A percentile compares a stretch with the other conserved stretches of the same genome.
Conservation (phyloP, 768 basidiomycete species). For the Lentinula guzmanii region DNA sequence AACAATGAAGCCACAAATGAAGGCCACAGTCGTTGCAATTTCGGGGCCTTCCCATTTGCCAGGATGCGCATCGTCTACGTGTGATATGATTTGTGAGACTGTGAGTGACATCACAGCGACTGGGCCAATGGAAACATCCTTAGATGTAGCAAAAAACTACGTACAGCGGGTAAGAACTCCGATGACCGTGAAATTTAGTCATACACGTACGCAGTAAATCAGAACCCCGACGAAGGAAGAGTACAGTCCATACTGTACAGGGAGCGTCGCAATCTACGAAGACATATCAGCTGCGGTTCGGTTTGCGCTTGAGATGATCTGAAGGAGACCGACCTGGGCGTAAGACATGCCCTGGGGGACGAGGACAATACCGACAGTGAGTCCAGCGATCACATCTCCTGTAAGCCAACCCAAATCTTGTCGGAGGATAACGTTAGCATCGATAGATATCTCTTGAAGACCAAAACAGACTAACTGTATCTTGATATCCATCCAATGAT, state of each 20-base stretch:
- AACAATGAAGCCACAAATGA: conserved; percentile 88
- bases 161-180: background rate
- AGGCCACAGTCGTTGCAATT: conserved; percentile 81
- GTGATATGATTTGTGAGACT: conserved; percentile 71
- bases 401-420: conserved; percentile 73
- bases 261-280: conserved; percentile 72
- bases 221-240: conserved; percentile 88
- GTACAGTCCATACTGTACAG: conserved; percentile 87
- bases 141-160: conserved; percentile 93
- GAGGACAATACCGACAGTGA: conserved; percentile 93
- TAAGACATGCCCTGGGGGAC: conserved; percentile 95
- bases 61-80: conserved; percentile 50
- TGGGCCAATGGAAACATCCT: conserved; percentile 99
- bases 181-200: background rate
- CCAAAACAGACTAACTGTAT: conserved; percentile 57
- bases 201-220: conserved; percentile 65
- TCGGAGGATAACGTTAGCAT: background rate
- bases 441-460: background rate
- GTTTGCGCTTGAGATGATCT: background rate
- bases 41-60: conserved; percentile 56
- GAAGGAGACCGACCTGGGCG: conserved; percentile 44
- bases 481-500: conserved; percentile 80
- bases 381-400: conserved; percentile 83
- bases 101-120: conserved; percentile 98
- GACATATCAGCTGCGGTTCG: background rate